Conservation (phyloP, 768 basidiomycete genomes). For the Pisolithus microcarpus region DNA sequence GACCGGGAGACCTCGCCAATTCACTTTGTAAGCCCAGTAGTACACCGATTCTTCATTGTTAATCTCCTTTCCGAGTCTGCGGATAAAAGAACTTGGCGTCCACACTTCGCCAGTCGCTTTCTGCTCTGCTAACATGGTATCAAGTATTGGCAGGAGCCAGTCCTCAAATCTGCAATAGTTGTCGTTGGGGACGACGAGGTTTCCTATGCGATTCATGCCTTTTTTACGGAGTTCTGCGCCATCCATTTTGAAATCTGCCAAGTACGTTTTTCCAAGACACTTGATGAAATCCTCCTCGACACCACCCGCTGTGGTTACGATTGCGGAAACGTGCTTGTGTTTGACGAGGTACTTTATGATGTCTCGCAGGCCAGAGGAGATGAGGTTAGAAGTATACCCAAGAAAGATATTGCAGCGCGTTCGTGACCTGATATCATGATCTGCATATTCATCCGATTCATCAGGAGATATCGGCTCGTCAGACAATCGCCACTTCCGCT, state of each 20-base stretch:
- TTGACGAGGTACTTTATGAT: conserved; percentile 89
- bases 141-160: conserved; percentile 96
- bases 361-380: conserved; percentile 95
- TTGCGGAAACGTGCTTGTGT: conserved; percentile 78
- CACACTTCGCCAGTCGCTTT: conserved; percentile 60
- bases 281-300: conserved; percentile 99
- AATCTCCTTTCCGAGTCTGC: conserved; percentile 92
- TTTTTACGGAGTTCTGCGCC: conserved; percentile 79
- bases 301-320: conserved; percentile 97
- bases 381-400: conserved; percentile 97
- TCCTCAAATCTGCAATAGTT: conserved; percentile 99
- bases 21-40: conserved; percentile 99
- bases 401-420: conserved; percentile 87
- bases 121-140: conserved; percentile 87
- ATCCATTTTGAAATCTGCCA: conserved; percentile 88
- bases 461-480: conserved; percentile 70
- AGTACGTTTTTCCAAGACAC: conserved; percentile 93
- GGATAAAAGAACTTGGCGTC: conserved; percentile 93
- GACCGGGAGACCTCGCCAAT: conserved; percentile 23
- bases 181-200: conserved; percentile 92
- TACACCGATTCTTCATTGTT: conserved; percentile 96
- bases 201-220: conserved; percentile 97
- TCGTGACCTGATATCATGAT: conserved; percentile 53
- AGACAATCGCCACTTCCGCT: conserved; percentile 87
- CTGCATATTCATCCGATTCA: conserved; percentile 59